Evolutionary conservation across 2,329 filamentous ascomycete species (phyloP), one percentile per base, ranked within the genome.

Genomic region (Diaporthe sp.): DNA sequence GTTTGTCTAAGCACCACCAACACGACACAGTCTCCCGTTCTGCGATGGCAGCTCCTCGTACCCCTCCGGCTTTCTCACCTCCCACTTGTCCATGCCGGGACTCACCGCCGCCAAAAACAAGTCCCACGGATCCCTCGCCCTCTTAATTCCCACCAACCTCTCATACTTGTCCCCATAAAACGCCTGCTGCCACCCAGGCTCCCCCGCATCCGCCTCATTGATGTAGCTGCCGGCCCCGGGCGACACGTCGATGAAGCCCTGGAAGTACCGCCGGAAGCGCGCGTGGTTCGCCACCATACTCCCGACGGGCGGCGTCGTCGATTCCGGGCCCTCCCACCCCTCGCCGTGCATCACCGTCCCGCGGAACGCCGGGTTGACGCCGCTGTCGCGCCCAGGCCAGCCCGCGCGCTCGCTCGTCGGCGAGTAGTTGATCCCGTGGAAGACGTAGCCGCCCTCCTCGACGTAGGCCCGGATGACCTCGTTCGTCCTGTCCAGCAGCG

Each of bases 301-400:
- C 44, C 44, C 57, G 57, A 49, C 17, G 22, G 71, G 57, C 58
- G 57, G 60, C 28, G 49, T 20, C 31, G 61, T 68, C 55, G 49
- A 44, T 22, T 72, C 73, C 31, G 4, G 17, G 31, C 25, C 49
- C 42, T 44, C 61, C 63, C 81, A 85, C 85, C 53, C 85, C 80
- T 67, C 44, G 3, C 84, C 79, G 78, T 83, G 85, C 79, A 85
- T 80, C 1, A 83, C 79, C 2, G 86, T 83, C 9, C 82, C 81
- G 51, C 88, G 83, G 88, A 87, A 90, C 1, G 87, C 88, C 7
- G 88, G 86, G 78, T 87, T 87, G 58, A 88, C 83, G 13, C 86
- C 84, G 17, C 85, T 87, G 67, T 84, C 82, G 20, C 9, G 12
- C 34, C 75, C 75, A 0, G 77, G 76, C 71, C 77, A 79, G 0